Conservation (phyloP, 495 filamentous ascomycete species). For the Penicillium paradoxum region DNA sequence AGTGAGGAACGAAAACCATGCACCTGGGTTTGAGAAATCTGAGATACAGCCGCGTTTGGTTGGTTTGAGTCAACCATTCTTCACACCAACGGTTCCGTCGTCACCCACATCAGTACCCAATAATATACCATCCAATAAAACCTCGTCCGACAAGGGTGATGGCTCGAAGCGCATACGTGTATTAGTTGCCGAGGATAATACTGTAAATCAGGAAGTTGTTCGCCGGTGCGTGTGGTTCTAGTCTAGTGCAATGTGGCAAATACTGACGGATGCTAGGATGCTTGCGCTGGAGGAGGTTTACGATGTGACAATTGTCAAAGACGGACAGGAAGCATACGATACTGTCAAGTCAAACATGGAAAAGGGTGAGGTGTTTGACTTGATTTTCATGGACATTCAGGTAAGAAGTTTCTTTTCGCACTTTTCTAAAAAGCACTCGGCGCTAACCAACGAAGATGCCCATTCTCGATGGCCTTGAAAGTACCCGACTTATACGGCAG, state of each 20-base stretch:
- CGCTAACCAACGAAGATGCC: conserved; percentile 61
- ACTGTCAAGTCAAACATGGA: conserved; percentile 79
- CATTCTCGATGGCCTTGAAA: conserved; percentile 83
- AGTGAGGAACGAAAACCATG: conserved; percentile 15
- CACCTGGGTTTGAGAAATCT: conserved; percentile 27
- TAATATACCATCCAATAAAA: conserved; percentile 37
- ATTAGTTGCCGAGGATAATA: conserved; percentile 92
- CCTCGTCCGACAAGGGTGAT: conserved; percentile 41
- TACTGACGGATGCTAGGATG: conserved; percentile 38
- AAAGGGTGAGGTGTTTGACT: conserved; percentile 61
- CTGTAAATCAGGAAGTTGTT: conserved; percentile 92
- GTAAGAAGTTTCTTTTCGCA: conserved; percentile 16
- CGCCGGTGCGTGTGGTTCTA: conserved; percentile 34
- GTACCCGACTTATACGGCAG: conserved; percentile 77
- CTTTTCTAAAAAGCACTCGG: conserved; percentile 2
- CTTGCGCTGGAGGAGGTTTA: conserved; percentile 65
- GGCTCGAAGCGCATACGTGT: conserved; percentile 59
- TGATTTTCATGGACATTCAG: conserved; percentile 90
- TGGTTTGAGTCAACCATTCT: conserved; percentile 81
- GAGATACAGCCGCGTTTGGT: conserved; percentile 70
- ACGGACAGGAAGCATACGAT: conserved; percentile 86
- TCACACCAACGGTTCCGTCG: conserved; percentile 54
- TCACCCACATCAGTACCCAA: conserved; percentile 18
- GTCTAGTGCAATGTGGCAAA: neutral
- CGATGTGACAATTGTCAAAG: conserved; percentile 75